Evolutionary conservation across 805 yeast genomes (phyloP).

Genomic region (Saccharomycopsis sp.): DNA sequence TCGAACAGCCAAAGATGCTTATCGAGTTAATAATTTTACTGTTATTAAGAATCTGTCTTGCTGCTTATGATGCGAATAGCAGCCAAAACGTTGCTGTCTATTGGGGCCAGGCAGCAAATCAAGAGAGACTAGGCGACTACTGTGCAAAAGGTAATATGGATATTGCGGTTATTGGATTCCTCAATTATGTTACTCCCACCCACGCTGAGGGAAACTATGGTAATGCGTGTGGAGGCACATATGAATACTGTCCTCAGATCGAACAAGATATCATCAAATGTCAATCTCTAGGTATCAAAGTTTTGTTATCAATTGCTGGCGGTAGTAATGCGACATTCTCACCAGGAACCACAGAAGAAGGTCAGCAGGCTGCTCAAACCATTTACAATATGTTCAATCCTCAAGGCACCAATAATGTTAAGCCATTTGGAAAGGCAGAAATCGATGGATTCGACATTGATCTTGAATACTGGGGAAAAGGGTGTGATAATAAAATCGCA

Average conservation of each 20-base stretch:
- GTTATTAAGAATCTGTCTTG: too few species aligned
- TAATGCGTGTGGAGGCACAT: slow-evolving; percentile 27
- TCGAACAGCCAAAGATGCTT: too few species aligned
- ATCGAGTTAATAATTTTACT: too few species aligned
- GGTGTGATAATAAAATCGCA: slow-evolving; percentile 24
- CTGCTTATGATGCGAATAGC: slow-evolving; percentile 10
- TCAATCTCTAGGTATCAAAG: slow-evolving; percentile 11
- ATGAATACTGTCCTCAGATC: slow-evolving; percentile 23
- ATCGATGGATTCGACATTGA: slow-evolving; percentile 70
- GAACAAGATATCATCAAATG: slow-evolving; percentile 12
- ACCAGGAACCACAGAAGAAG: slow-evolving; percentile 1
- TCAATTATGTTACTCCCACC: slow-evolving; percentile 38
- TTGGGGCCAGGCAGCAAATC: slow-evolving; percentile 63
- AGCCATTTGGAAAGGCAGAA: slow-evolving; percentile 49
- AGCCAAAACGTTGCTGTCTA: slow-evolving; percentile 50
- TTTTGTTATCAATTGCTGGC: slow-evolving; percentile 13
- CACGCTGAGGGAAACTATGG: slow-evolving; percentile 38
- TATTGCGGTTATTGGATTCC: slow-evolving; percentile 22
- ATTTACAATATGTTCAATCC: slow-evolving; percentile 10
- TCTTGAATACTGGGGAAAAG: slow-evolving; percentile 49
- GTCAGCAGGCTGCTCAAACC: slow-evolving; percentile 2
- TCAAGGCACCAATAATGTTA: slow-evolving; percentile 2
- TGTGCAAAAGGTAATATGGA: slow-evolving; percentile 51
- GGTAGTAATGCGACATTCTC: slow-evolving; percentile 1
- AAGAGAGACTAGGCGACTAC: slow-evolving; percentile 39